Percentiles rank a stretch among this genome's conserved stretches.
phyloP scores from a whole-genome alignment of 139 green algal species.

The Chlamydomonas applanata region DNA sequence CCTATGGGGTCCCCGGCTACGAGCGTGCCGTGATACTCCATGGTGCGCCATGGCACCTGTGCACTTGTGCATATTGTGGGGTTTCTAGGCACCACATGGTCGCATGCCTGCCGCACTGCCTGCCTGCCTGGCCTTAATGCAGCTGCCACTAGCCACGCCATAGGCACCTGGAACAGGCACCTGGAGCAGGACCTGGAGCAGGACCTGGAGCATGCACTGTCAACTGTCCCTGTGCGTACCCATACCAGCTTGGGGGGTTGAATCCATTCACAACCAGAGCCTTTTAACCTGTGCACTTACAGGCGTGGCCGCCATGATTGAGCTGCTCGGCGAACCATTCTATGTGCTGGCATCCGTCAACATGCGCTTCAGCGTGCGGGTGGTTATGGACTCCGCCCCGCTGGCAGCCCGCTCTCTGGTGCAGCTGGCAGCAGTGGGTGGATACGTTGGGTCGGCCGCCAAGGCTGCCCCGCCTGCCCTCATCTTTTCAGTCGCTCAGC shows the following conservation, averaged over 20 bases:
- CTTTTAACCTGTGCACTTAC: too few relatives aligned
- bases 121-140: too few relatives aligned
- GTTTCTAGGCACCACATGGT: too few relatives aligned
- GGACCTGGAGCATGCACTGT: too few relatives aligned
- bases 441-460: neutral
- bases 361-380: neutral
- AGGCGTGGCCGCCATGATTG: neutral
- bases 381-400: neutral
- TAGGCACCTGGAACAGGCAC: too few relatives aligned
- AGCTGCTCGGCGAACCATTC: constrained; percentile 3
- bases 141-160: too few relatives aligned
- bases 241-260: too few relatives aligned
- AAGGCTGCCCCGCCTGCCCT: neutral
- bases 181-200: too few relatives aligned
- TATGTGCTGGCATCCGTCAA: constrained; percentile 1
- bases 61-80: too few relatives aligned
- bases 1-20: neutral
- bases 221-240: too few relatives aligned
- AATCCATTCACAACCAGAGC: too few relatives aligned
- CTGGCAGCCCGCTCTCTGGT: neutral
- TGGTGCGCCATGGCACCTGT: constrained; percentile 19
- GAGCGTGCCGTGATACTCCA: constrained; percentile 47
- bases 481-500: constrained; percentile 61
- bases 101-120: too few relatives aligned
- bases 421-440: neutral